Conservation (phyloP, 2,329 filamentous ascomycete genomes). For the Penicillium sp. region DNA sequence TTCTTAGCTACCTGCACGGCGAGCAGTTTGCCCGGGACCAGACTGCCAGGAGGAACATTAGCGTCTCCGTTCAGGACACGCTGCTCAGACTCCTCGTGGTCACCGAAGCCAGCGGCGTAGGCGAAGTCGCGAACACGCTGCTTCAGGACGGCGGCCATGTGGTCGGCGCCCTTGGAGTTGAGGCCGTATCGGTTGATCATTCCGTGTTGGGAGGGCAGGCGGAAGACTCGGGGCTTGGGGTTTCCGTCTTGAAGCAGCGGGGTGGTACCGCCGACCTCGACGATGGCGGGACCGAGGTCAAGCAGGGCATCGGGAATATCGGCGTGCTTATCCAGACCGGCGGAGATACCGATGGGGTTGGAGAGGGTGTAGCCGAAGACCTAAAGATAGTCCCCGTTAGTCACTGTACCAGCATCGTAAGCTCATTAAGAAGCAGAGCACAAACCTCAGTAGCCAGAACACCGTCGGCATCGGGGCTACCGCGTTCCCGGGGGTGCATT, state of each 20-base stretch:
- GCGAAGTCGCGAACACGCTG: conserved; percentile 78
- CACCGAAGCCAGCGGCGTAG: conserved; percentile 65
- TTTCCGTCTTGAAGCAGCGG: conserved; percentile 87
- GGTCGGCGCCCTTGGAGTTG: conserved; percentile 86
- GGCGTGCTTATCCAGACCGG: conserved; percentile 90
- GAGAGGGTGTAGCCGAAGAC: conserved; percentile 76
- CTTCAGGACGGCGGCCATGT: conserved; percentile 75
- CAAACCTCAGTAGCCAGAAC: conserved; percentile 54
- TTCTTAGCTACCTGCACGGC: conserved; percentile 97
- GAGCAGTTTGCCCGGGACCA: conserved; percentile 72
- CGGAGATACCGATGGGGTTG: conserved; percentile 94
- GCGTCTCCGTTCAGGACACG: conserved; percentile 75
- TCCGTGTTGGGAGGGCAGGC: conserved; percentile 77
- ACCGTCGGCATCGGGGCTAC: conserved; percentile 55
- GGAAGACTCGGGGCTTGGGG: conserved; percentile 82
- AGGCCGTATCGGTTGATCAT: conserved; percentile 96
- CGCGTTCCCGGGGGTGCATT: conserved; percentile 79
- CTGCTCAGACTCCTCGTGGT: conserved; percentile 63
- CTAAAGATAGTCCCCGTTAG: conserved; percentile 19
- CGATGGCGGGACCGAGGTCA: conserved; percentile 77
- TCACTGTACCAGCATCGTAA: neutral
- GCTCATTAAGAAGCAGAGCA: neutral
- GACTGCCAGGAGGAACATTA: conserved; percentile 76
- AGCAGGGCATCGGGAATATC: conserved; percentile 85
- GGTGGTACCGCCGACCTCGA: conserved; percentile 91